phyloP scores from a whole-genome alignment of 2,329 filamentous ascomycete species.

The Epichloe elymi region DNA sequence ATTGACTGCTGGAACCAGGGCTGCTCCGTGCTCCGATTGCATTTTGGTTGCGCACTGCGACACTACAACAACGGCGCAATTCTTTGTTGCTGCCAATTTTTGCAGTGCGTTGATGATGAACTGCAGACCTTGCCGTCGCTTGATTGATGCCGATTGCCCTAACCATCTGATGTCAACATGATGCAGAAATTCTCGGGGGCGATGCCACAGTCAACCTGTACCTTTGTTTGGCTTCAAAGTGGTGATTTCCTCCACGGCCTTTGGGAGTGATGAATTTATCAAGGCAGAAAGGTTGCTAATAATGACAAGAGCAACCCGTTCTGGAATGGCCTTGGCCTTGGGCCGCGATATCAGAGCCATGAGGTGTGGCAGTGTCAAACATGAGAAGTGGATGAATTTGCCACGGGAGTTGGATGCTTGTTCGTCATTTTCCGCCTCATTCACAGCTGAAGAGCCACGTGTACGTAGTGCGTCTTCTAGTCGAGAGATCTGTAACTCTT shows the following conservation, averaged over 20 bases:
- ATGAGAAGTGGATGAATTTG: constrained; percentile 35
- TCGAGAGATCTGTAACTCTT: constrained; percentile 21
- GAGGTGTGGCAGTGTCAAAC: constrained; percentile 53
- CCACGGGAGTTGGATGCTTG: constrained; percentile 11
- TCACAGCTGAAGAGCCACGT: constrained; percentile 6
- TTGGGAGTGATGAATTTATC: constrained; percentile 65
- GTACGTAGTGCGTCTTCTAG: constrained; percentile 14
- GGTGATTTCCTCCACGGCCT: constrained; percentile 29
- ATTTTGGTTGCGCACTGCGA: constrained; percentile 77
- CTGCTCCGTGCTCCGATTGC: constrained; percentile 50
- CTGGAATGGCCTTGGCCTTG: constrained; percentile 48
- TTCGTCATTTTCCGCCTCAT: constrained; percentile 4
- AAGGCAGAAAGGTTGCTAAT: constrained; percentile 68
- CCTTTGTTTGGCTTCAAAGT: constrained; percentile 27
- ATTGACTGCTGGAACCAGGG: constrained; percentile 62
- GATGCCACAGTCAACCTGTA: constrained; percentile 9
- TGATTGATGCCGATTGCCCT: constrained; percentile 26
- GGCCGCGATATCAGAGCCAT: constrained; percentile 62
- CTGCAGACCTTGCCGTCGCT: constrained; percentile 40
- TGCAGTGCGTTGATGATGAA: constrained; percentile 57
- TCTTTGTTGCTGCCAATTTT: constrained; percentile 59
- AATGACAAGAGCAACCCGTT: constrained; percentile 53
- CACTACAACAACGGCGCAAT: constrained; percentile 61
- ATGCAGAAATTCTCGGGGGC: too few species aligned
- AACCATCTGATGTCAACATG: constrained; percentile 6